Evolutionary conservation across 2,329 filamentous ascomycete genomes (phyloP).

Genomic region (Trichoderma sp.): DNA sequence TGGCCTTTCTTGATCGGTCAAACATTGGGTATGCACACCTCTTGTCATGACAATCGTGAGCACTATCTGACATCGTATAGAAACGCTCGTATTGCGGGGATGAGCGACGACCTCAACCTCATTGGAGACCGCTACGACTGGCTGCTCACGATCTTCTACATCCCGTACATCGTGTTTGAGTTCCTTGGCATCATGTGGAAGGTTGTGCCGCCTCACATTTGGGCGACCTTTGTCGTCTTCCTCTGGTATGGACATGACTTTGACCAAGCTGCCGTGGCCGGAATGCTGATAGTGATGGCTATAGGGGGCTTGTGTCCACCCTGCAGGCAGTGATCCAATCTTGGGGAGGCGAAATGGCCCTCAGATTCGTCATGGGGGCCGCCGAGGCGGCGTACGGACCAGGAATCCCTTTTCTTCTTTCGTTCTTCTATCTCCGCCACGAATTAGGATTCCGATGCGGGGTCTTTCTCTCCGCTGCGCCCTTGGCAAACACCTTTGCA

Average conservation of each 20-base stretch:
- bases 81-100: constrained; percentile 35
- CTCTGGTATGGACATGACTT: constrained; percentile 30
- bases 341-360: constrained; percentile 33
- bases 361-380: constrained; percentile 36
- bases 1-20: constrained; percentile 33
- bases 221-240: constrained; percentile 33
- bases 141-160: constrained; percentile 37
- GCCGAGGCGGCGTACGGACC: constrained; percentile 38
- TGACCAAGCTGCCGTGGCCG: background rate
- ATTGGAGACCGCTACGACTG: constrained; percentile 33
- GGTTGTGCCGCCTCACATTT: constrained; percentile 33
- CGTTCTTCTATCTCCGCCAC: constrained; percentile 40
- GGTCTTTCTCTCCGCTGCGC: constrained; percentile 37
- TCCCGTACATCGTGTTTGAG: constrained; percentile 35
- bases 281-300: background rate
- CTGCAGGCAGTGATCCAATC: constrained; percentile 32
- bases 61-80: background rate
- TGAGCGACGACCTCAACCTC: constrained; percentile 31
- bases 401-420: constrained; percentile 39
- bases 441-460: constrained; percentile 39
- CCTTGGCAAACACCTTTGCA: constrained; percentile 41
- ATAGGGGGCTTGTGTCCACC: constrained; percentile 32
- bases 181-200: constrained; percentile 35
- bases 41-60: background rate
- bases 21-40: constrained; percentile 30